Conservation (phyloP, 345 rosid genomes). For the Orychophragmus violaceus region DNA sequence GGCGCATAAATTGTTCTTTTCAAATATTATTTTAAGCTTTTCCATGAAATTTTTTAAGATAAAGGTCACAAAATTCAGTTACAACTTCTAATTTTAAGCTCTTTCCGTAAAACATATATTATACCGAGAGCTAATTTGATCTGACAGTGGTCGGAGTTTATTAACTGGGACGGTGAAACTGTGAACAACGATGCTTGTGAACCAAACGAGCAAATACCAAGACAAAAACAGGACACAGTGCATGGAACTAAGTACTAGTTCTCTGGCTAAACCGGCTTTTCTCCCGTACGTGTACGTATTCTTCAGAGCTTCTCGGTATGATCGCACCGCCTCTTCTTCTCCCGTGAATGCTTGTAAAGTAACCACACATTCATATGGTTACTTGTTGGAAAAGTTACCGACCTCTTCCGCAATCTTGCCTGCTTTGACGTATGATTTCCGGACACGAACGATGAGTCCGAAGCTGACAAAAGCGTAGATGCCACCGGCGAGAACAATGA, state of each 20-base stretch:
- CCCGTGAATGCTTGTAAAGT: slow-evolving; percentile 77
- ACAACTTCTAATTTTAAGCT: no score
- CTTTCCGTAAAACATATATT: no score
- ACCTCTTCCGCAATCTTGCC: slow-evolving; percentile 99
- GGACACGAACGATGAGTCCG: slow-evolving; percentile 68
- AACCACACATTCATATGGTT: background rate
- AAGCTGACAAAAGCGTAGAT: slow-evolving; percentile 71
- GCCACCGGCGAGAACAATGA: slow-evolving; percentile 93
- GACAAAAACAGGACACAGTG: slow-evolving; percentile 78
- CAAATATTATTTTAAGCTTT: background rate
- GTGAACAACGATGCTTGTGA: no score
- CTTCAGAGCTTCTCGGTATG: slow-evolving; percentile 59
- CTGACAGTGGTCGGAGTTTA: no score
- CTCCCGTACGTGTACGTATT: slow-evolving; percentile 70
- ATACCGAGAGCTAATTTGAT: no score
- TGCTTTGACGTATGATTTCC: slow-evolving; percentile 85
- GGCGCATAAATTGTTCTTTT: background rate
- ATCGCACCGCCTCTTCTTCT: slow-evolving; percentile 76
- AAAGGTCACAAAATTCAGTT: no score
- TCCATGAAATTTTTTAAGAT: no score
- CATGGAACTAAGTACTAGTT: slow-evolving; percentile 82
- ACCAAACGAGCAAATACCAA: slow-evolving; percentile 96
- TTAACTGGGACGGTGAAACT: no score
- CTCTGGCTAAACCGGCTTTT: slow-evolving; percentile 83
- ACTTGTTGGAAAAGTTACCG: background rate